These are phyloP conservation scores for Fusarium lyarnte DNA, from an alignment of 2,329 filamentous ascomycete species.

Conservation along the genomic window DNA sequence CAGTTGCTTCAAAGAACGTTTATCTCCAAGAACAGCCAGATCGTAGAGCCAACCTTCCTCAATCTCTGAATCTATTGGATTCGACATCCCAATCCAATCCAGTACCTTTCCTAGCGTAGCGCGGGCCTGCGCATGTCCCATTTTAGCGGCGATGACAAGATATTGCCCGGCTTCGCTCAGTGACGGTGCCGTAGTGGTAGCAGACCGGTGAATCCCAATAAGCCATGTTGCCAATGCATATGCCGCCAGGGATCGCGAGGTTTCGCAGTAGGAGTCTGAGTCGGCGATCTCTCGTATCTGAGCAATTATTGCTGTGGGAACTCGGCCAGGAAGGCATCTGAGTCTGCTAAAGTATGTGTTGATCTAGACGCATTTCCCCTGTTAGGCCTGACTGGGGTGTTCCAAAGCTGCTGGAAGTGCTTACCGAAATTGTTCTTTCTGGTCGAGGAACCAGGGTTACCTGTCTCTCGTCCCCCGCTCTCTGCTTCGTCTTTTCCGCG, in stretches of 20 bases:
- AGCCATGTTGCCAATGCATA: not conserved
- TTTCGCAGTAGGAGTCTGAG: not conserved
- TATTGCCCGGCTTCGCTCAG: not conserved
- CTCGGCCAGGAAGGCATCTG: not conserved
- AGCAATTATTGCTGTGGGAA: accelerated
- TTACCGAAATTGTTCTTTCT: not conserved
- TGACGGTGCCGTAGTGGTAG: not conserved
- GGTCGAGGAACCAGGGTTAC: accelerated
- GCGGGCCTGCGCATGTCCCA: not conserved
- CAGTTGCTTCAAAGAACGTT: not conserved
- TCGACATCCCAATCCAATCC: not conserved
- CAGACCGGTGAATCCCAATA: not conserved
- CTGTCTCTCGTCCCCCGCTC: accelerated
- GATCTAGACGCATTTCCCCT: accelerated
- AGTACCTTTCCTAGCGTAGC: not conserved
- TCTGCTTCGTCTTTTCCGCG: accelerated
- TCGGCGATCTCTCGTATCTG: not conserved
- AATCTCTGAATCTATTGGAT: not conserved
- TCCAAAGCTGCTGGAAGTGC: accelerated
- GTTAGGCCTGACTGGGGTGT: accelerated
- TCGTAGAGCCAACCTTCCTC: not conserved
- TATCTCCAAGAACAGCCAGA: not conserved
- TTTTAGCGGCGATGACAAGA: accelerated
- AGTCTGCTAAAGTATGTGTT: not conserved
- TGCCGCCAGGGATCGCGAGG: not conserved